Percentiles rank a stretch among this genome's conserved stretches.
Evolutionary conservation across 106 monocot species (phyloP).

Genomic region (Allium cepa): DNA sequence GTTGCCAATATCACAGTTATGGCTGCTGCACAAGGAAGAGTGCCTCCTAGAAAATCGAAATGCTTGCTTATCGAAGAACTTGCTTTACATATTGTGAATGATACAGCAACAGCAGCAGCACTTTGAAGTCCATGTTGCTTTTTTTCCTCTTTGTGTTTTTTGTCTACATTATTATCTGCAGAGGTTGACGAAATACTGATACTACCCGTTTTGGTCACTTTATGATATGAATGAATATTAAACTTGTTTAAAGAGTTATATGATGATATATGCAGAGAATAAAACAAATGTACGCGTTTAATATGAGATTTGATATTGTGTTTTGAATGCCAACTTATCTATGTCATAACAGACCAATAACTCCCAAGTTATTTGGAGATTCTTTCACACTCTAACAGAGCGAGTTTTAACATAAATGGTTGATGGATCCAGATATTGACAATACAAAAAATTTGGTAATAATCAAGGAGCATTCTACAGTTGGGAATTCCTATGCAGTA

Average conservation of each 20-base stretch:
- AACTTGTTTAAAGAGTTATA: neutral
- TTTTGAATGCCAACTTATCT: no score
- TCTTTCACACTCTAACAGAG: no score
- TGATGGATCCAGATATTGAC: no score
- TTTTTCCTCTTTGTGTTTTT: slow-evolving; percentile 11
- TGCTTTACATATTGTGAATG: slow-evolving; percentile 70
- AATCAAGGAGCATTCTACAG: no score
- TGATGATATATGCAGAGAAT: neutral
- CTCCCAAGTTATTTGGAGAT: no score
- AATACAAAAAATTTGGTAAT: no score
- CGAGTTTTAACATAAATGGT: no score
- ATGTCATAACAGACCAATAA: no score
- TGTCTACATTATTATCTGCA: slow-evolving; percentile 19
- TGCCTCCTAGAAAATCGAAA: slow-evolving; percentile 63
- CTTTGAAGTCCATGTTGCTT: slow-evolving; percentile 41
- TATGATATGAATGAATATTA: neutral
- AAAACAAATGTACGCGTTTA: no score
- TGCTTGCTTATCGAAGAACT: slow-evolving; percentile 24
- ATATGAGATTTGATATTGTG: neutral
- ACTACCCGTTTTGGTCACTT: no score
- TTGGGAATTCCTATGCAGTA: no score
- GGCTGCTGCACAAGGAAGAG: slow-evolving; percentile 70
- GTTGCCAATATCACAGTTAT: slow-evolving; percentile 69
- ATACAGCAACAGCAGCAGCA: slow-evolving; percentile 50
- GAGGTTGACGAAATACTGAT: neutral